Evolutionary conservation across 495 filamentous ascomycete genomes (phyloP).

Genomic region (Halenospora varia): DNA sequence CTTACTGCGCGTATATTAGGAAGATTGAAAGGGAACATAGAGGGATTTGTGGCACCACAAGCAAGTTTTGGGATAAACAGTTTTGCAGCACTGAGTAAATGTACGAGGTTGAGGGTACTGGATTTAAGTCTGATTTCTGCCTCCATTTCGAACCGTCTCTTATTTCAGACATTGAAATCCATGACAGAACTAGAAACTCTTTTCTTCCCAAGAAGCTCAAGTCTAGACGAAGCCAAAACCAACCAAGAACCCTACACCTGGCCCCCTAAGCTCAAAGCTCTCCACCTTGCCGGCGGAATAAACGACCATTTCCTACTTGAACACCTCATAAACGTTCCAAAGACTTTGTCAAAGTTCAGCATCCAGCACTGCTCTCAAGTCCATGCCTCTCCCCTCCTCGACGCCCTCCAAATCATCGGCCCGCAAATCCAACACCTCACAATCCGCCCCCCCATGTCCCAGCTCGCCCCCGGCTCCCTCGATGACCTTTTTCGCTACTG

Average conservation of each 20-base stretch:
- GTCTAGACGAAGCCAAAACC: constrained; percentile 21
- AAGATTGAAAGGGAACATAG: constrained; percentile 51
- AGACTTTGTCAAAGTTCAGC: constrained; percentile 11
- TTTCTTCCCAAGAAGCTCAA: constrained; percentile 52
- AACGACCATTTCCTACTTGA: constrained; percentile 37
- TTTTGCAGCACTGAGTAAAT: constrained; percentile 61
- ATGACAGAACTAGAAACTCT: constrained; percentile 46
- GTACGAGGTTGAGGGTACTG: constrained; percentile 46
- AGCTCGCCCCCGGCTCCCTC: constrained; percentile 22
- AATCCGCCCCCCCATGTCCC: constrained; percentile 24
- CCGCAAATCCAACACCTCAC: constrained; percentile 20
- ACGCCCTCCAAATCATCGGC: constrained; percentile 11
- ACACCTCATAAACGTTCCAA: constrained; percentile 10
- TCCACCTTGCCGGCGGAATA: constrained; percentile 42
- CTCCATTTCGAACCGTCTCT: constrained; percentile 41
- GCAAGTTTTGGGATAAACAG: constrained; percentile 61
- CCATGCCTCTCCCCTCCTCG: constrained; percentile 1
- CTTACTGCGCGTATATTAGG: constrained; percentile 61
- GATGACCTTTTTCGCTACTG: constrained; percentile 32
- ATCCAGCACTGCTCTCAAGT: constrained; percentile 26
- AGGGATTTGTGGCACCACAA: constrained; percentile 62
- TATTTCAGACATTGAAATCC: constrained; percentile 49
- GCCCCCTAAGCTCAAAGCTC: constrained; percentile 40
- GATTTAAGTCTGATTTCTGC: constrained; percentile 59
- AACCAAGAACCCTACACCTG: constrained; percentile 30